Percentiles rank a stretch among this genome's conserved stretches.
Conservation (phyloP, 345 rosid genomes). For the Eucalyptus polybractea region DNA sequence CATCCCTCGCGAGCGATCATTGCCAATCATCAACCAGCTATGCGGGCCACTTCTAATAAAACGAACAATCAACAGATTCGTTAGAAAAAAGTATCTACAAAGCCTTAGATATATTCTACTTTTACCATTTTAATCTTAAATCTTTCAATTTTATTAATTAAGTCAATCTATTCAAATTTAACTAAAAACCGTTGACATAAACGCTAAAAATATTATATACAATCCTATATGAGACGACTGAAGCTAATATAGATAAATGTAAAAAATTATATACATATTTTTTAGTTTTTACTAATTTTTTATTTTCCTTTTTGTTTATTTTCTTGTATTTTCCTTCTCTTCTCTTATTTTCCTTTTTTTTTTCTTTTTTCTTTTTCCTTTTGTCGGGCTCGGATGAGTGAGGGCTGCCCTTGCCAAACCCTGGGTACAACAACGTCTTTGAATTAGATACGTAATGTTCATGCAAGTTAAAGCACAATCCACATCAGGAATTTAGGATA, state of each 20-base stretch:
- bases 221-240: rapidly evolving
- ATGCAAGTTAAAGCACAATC: not conserved
- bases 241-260: rapidly evolving
- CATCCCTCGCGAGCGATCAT: not conserved
- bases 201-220: rapidly evolving
- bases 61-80: not conserved
- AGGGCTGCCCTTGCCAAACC: not conserved
- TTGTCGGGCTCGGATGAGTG: rapidly evolving
- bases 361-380: too few relatives aligned
- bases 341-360: too few relatives aligned
- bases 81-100: not conserved
- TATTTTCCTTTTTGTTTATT: too few relatives aligned
- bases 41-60: not conserved
- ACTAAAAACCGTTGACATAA: rapidly evolving
- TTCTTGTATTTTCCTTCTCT: too few relatives aligned
- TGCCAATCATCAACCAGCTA: not conserved
- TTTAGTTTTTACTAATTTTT: too few relatives aligned
- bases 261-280: too few relatives aligned
- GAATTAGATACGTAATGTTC: not conserved
- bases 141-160: too few relatives aligned
- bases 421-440: not conserved
- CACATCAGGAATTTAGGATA: rapidly evolving
- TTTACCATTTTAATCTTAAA: rapidly evolving
- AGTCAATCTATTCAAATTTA: too few relatives aligned
- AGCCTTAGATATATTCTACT: too few relatives aligned